Evolutionary conservation across 768 basidiomycete species (phyloP), one percentile per base, ranked within the genome.

Genomic region (Auriscalpium vulgare): DNA sequence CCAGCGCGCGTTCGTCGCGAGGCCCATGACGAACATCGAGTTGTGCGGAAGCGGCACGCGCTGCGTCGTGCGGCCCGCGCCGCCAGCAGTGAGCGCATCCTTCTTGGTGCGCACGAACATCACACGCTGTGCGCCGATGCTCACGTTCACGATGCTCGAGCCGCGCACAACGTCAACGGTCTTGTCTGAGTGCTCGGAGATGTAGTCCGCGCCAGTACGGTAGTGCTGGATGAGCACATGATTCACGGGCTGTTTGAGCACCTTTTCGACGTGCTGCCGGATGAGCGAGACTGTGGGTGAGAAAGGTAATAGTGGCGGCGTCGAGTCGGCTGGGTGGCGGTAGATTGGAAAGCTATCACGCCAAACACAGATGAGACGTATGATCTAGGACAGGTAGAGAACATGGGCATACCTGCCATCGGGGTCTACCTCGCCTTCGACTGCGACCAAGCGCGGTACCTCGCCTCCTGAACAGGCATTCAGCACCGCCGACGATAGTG

Each of bases 101-200:
- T 79, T 81, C 67, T 90, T 90, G 49, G 77, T 66, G 23, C 83
- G 78, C n/a, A 91, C 75, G 0, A 80, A 84, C 88, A 91, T 91
- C 16, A 77, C 72, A 37, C 89, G 80, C 67, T 85, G 82, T 1
- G 89, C 88, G 7, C 89, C 89, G 13, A 91, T 73, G 63, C 85
- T 88, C 59, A 91, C 84, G 57, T 92, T 92, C 57, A 88, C 87
- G 59, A 91, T 85, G 53, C 75, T 82, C 8, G 88, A 87, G 36
- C 82, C 84, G 13, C 76, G 80, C 4, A 85, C 81, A 60, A 92
- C 79, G 66, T 92, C 90, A 61, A 91, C 79, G 6, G 89, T 92
- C 71, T 92, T 92, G 69, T 92, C 89, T 0, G 87, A 87, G 67
- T 92, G 89, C 62, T 91, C 88, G 0, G 88, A 90, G 59, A 91